phyloP scores from a whole-genome alignment of 139 green algal species.

The Haematococcus lacustris region DNA sequence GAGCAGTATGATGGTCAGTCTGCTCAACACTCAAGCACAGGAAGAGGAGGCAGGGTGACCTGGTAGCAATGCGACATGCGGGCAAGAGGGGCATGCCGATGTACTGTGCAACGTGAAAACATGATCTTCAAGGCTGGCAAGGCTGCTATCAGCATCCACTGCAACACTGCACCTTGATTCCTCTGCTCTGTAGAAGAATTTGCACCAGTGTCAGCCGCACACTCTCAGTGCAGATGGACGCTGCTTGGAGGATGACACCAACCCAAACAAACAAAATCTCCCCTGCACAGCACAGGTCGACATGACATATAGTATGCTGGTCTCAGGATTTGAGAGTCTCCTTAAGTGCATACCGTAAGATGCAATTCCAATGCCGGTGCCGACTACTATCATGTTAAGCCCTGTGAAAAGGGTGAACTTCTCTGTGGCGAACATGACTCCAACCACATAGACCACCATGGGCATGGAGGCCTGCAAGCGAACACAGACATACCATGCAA shows the following conservation, averaged over 20 bases:
- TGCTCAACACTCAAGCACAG: too few relatives aligned
- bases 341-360: slow-evolving; percentile 46
- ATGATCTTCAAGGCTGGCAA: too few relatives aligned
- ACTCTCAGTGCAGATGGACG: slow-evolving; percentile 33
- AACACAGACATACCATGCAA: too few relatives aligned
- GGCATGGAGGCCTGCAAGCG: slow-evolving; percentile 39
- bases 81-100: too few relatives aligned
- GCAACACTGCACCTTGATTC: slow-evolving; percentile 52
- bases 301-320: too few relatives aligned
- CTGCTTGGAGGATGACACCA: slow-evolving; percentile 51
- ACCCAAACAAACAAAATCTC: slow-evolving; percentile 54
- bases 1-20: too few relatives aligned
- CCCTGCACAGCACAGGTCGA: too few relatives aligned
- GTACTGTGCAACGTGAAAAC: too few relatives aligned
- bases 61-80: too few relatives aligned
- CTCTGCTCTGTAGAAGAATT: slow-evolving; percentile 67
- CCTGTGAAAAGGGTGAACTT: slow-evolving; percentile 32
- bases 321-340: too few relatives aligned
- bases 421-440: slow-evolving; percentile 66
- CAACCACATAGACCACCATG: slow-evolving; percentile 41
- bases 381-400: slow-evolving; percentile 73
- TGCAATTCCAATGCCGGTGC: slow-evolving; percentile 67
- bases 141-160: too few relatives aligned
- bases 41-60: too few relatives aligned
- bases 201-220: slow-evolving; percentile 62